phyloP scores from a whole-genome alignment of 768 basidiomycete genomes.

The Kwoniella shandongensis region DNA sequence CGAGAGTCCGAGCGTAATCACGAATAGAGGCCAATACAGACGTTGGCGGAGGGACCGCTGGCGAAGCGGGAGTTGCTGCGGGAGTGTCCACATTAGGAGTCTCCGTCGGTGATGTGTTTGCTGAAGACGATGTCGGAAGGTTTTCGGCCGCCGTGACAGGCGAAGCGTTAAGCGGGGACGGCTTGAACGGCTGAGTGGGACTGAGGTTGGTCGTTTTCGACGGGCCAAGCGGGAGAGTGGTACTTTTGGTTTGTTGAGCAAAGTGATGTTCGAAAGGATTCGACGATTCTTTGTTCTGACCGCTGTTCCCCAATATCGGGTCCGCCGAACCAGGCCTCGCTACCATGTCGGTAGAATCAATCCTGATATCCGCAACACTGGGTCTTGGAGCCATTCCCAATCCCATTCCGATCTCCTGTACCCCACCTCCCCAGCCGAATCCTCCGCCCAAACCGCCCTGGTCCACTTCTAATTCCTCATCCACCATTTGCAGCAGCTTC shows the following conservation, averaged over 20 bases:
- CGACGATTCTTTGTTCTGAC: constrained; percentile 3
- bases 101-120: constrained; percentile 19
- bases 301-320: constrained; percentile 9
- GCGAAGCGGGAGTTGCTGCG: constrained; percentile 3
- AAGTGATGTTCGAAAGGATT: constrained; percentile 18
- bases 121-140: constrained; percentile 16
- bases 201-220: constrained; percentile 4
- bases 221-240: constrained; percentile 8
- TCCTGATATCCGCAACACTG: constrained; percentile 4
- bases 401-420: constrained; percentile 47
- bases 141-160: constrained; percentile 20
- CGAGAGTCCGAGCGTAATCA: constrained; percentile 34
- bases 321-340: constrained; percentile 20
- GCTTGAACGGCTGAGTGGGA: constrained; percentile 37
- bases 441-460: constrained; percentile 12
- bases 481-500: constrained; percentile 44
- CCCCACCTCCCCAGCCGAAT: constrained; percentile 31
- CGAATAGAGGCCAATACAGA: constrained; percentile 35
- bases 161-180: constrained; percentile 39
- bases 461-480: constrained; percentile 48
- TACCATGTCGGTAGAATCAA: constrained; percentile 13
- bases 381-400: constrained; percentile 18
- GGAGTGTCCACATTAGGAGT: constrained; percentile 8
- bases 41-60: constrained; percentile 4
- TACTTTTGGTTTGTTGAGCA: constrained; percentile 13